Conservation (phyloP, 2,329 filamentous ascomycete species). For the Teratosphaeria nubilosa region DNA sequence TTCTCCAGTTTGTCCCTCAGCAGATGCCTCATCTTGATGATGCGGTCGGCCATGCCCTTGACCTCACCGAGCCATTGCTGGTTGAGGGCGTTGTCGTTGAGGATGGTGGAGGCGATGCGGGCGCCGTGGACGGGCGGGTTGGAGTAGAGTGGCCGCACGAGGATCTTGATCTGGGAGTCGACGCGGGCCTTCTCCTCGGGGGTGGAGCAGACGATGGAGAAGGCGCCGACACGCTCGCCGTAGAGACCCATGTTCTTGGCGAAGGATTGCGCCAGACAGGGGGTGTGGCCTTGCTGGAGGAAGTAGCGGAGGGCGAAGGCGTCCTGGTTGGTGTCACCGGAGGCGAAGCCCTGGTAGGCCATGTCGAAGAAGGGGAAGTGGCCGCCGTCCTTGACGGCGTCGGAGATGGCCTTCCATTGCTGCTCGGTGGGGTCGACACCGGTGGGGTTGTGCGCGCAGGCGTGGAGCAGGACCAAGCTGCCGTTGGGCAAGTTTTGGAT, state of each 20-base stretch:
- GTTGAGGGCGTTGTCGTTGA: conserved; percentile 76
- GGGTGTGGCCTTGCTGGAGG: conserved; percentile 79
- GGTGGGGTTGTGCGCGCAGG: conserved; percentile 96
- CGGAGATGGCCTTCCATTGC: conserved; percentile 87
- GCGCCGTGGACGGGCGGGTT: conserved; percentile 97
- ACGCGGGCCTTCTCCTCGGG: conserved; percentile 89
- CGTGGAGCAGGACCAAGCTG: conserved; percentile 88
- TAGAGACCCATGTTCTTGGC: conserved; percentile 99
- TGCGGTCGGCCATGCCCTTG: conserved; percentile 97
- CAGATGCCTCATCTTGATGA: conserved; percentile 93
- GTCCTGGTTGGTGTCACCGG: conserved; percentile 81
- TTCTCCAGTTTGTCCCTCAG: conserved; percentile 92
- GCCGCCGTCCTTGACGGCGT: conserved; percentile 71
- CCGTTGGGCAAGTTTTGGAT: conserved; percentile 79
- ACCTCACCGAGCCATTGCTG: conserved; percentile 93
- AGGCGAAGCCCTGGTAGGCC: conserved; percentile 98
- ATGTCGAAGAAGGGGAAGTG: conserved; percentile 99
- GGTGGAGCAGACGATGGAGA: conserved; percentile 79
- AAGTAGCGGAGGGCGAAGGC: conserved; percentile 92
- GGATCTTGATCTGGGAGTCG: conserved; percentile 96
- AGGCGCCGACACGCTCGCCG: conserved; percentile 93
- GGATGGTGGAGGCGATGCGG: conserved; percentile 82
- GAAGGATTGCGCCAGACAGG: conserved; percentile 84
- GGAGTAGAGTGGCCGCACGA: conserved; percentile 93
- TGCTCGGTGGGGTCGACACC: conserved; percentile 85